A percentile compares a stretch with the other conserved stretches of the same genome.
phyloP scores from a whole-genome alignment of 2,329 filamentous ascomycete genomes.

The Stachybotrys elegans region DNA sequence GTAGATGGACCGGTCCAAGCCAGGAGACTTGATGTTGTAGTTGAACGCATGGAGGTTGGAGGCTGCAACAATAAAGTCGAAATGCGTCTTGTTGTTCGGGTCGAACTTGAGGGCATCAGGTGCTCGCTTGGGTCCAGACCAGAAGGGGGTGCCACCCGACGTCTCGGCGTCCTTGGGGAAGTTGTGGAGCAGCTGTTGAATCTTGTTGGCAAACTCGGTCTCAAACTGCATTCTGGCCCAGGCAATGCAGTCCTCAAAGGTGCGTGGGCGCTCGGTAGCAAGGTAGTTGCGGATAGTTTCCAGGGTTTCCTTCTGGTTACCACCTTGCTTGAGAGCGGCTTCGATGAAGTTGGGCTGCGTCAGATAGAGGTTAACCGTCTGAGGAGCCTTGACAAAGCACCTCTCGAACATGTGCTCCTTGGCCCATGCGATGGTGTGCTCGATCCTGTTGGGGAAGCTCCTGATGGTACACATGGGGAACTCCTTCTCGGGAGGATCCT shows the following conservation, averaged over 20 bases:
- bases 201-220: constrained; percentile 94
- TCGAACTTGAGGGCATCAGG: constrained; percentile 91
- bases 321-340: constrained; percentile 81
- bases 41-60: constrained; percentile 97
- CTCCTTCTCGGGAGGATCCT: constrained; percentile 95
- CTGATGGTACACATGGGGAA: constrained; percentile 98
- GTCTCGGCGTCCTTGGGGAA: constrained; percentile 93
- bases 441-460: constrained; percentile 97
- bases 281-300: constrained; percentile 88
- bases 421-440: constrained; percentile 98
- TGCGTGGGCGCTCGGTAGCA: constrained; percentile 84
- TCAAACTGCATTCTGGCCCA: constrained; percentile 95
- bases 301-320: constrained; percentile 89
- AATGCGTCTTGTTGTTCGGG: constrained; percentile 75
- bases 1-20: constrained; percentile 63
- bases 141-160: constrained; percentile 85
- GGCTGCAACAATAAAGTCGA: constrained; percentile 79
- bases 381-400: constrained; percentile 87
- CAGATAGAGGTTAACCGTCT: constrained; percentile 91
- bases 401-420: constrained; percentile 88
- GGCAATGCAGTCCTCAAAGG: constrained; percentile 92
- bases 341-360: constrained; percentile 88
- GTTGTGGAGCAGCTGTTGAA: constrained; percentile 92
- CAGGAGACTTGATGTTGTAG: constrained; percentile 89
- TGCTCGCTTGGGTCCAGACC: constrained; percentile 97